phyloP scores from a whole-genome alignment of 2,329 filamentous ascomycete genomes.

The Calonectria multiphialidica region DNA sequence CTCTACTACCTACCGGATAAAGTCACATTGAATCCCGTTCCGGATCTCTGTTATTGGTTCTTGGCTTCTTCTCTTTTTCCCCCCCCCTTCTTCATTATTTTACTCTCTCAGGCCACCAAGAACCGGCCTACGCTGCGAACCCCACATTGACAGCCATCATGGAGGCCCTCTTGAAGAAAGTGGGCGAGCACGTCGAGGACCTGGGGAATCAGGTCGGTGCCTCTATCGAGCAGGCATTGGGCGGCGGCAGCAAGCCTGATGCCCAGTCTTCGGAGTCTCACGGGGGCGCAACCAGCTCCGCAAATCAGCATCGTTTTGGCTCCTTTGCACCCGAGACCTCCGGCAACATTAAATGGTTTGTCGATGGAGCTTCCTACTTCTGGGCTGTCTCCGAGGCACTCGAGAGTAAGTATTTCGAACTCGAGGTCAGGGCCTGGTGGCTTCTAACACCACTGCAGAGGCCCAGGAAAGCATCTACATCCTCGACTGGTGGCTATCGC shows the following conservation, averaged over 20 bases:
- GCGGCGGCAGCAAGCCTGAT: slow-evolving; percentile 53
- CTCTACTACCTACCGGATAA: not conserved
- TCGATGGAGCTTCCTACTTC: slow-evolving; percentile 87
- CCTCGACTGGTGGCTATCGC: slow-evolving; percentile 90
- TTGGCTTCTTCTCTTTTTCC: not conserved
- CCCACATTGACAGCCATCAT: slow-evolving; percentile 23
- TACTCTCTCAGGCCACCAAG: not conserved
- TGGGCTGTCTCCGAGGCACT: slow-evolving; percentile 86
- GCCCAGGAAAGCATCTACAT: slow-evolving; percentile 86
- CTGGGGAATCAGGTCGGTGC: slow-evolving; percentile 45
- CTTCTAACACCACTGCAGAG: slow-evolving; percentile 52
- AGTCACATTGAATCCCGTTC: not conserved
- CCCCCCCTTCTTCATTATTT: not conserved
- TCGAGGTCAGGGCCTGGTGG: not conserved
- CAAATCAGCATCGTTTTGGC: slow-evolving; percentile 64
- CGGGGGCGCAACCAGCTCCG: slow-evolving; percentile 49
- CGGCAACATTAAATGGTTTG: slow-evolving; percentile 88
- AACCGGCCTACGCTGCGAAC: not conserved
- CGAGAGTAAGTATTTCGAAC: slow-evolving; percentile 61
- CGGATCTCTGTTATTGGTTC: not conserved
- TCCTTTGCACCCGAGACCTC: slow-evolving; percentile 81
- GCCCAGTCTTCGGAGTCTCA: slow-evolving; percentile 62
- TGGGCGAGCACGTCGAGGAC: slow-evolving; percentile 37
- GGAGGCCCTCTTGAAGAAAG: slow-evolving; percentile 52
- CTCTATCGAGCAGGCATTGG: slow-evolving; percentile 43